Evolutionary conservation across 2,329 filamentous ascomycete genomes (phyloP).

Genomic region (Calcarisporium arbuscula): DNA sequence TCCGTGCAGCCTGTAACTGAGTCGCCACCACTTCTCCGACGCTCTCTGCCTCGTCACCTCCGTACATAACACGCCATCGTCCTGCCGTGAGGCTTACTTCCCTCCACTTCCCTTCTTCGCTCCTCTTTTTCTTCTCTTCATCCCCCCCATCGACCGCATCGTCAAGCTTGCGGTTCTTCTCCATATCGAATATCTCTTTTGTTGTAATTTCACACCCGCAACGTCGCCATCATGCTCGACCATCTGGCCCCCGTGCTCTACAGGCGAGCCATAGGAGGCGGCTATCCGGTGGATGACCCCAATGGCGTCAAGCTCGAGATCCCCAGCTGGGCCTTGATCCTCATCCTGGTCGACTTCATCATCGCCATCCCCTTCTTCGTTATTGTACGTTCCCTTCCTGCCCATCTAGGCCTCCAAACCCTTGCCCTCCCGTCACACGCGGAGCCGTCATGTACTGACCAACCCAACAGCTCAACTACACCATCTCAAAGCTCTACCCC

Average conservation of each 20-base stretch:
- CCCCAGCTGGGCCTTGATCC: constrained; percentile 32
- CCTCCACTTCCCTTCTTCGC: neutral
- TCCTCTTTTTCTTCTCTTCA: neutral
- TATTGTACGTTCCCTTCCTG: constrained; percentile 28
- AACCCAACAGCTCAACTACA: constrained; percentile 40
- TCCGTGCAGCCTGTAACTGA: too few relatives aligned
- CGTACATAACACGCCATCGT: too few relatives aligned
- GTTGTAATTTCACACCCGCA: neutral
- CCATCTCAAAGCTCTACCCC: constrained; percentile 43
- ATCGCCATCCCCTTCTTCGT: constrained; percentile 39
- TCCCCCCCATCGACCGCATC: neutral
- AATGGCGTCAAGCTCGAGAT: constrained; percentile 21
- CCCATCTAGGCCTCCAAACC: neutral
- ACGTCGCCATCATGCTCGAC: constrained; percentile 1
- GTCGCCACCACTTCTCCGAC: too few relatives aligned
- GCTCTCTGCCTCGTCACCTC: too few relatives aligned
- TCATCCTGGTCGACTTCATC: constrained; percentile 34
- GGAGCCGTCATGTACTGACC: neutral
- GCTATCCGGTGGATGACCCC: constrained; percentile 17
- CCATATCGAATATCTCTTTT: neutral
- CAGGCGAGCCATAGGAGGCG: too few relatives aligned
- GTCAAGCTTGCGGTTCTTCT: too few relatives aligned
- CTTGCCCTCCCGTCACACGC: too few relatives aligned
- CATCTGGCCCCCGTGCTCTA: too few relatives aligned
- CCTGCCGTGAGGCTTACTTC: too few relatives aligned